Evolutionary conservation across 768 basidiomycete species (phyloP), one percentile per base, ranked within the genome.

Genomic region (Tricholoma terreum): DNA sequence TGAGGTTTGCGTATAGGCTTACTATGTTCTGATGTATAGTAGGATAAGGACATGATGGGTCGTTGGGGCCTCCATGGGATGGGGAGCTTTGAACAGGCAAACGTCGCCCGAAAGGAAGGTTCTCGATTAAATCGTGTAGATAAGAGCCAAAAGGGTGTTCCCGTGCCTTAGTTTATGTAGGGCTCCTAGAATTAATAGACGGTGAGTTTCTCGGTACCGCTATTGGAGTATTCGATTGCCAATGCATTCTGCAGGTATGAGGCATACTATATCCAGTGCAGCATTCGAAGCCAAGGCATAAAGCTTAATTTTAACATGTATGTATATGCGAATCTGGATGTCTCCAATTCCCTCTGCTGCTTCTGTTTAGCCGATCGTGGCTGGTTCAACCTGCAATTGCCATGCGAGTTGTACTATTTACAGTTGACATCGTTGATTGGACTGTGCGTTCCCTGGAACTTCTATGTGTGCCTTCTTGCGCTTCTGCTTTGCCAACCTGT

Each of bases 21-120:
- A 56, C 7, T 57, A 59, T 54, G 43, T 62, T 58, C 34, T 49
- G 59, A 48, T 57, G 49, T 42, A 54, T 30, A 63, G 36, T 64
- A 90, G 84, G 96, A 98, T 73, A 96, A 95, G 69, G 82, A 86
- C 9, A 92, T 98, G 93, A 90, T 98, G 85, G 76, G 72, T 4
- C 84, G 93, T 42, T 97, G 94, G 94, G 96, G 96, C 31, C 77
- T 98, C 30, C 78, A 87, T 59, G 95, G 95, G 31, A 93, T 97
- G 91, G 78, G 77, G 55, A 93, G 90, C 67, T 98, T 98, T 71
- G 89, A 91, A 67, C 87, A 93, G 65, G 67, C 71, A 19, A 78
- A 74, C 58, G 82, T 90, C 33, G 81, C 80, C 19, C 73, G 71
- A 55, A 85, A 84, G 65, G 86, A 86, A 68, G 75, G 65, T 19